Evolutionary conservation across 306 rosid genomes (phyloP).

Genomic region (Quercus alba): DNA sequence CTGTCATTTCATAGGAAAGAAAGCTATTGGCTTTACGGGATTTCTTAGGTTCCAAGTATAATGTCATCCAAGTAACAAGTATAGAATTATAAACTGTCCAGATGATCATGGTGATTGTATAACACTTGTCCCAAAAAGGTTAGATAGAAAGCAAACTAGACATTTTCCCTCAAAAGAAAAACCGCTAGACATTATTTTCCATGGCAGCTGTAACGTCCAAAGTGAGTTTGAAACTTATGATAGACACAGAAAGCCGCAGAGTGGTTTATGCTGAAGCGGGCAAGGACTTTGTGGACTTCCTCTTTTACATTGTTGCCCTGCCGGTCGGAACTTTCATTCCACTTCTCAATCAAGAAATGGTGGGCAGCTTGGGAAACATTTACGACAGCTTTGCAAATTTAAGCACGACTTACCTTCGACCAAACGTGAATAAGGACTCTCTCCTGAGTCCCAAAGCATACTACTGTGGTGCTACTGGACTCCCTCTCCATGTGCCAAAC

Average conservation of each 20-base stretch:
- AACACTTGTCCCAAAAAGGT: too few relatives aligned
- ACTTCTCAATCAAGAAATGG: background rate
- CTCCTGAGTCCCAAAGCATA: background rate
- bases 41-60: too few relatives aligned
- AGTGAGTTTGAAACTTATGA: conserved; percentile 1
- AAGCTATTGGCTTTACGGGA: too few relatives aligned
- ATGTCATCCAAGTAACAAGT: too few relatives aligned
- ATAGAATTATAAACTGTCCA: too few relatives aligned
- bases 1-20: too few relatives aligned
- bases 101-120: too few relatives aligned
- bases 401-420: background rate
- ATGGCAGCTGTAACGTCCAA: background rate
- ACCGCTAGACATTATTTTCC: background rate
- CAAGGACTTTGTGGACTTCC: conserved; percentile 18
- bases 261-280: conserved; percentile 10
- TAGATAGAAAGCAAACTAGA: too few relatives aligned
- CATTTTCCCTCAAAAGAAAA: too few relatives aligned
- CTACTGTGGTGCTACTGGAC: background rate
- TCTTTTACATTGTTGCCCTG: conserved; percentile 6
- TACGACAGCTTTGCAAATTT: conserved; percentile 20
- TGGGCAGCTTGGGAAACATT: conserved; percentile 4
- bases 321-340: conserved; percentile 10
- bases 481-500: background rate
- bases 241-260: background rate
- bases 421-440: background rate